These are phyloP conservation scores for Phlegmacium glaucopus DNA, from an alignment of 768 basidiomycete genomes.

Conservation along the genomic window DNA sequence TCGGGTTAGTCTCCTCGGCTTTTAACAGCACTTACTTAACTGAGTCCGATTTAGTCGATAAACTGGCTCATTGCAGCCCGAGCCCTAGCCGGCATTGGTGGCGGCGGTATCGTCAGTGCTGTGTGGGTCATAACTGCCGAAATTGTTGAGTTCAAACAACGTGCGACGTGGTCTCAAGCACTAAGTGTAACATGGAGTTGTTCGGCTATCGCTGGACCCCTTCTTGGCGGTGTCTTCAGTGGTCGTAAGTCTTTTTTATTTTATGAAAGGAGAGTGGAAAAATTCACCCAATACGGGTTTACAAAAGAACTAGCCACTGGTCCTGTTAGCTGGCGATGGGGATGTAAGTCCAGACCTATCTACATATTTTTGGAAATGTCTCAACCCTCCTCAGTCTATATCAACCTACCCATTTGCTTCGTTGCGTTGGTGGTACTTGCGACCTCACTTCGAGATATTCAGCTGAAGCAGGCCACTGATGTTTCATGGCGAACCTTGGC, in stretches of 20 bases:
- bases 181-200: constrained; percentile 85
- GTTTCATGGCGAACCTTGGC: constrained; percentile 56
- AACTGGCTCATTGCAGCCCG: constrained; percentile 68
- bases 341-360: constrained; percentile 52
- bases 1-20: constrained; percentile 40
- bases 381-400: constrained; percentile 55
- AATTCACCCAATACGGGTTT: constrained; percentile 24
- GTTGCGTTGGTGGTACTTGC: constrained; percentile 54
- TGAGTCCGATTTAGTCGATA: constrained; percentile 37
- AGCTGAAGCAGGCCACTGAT: constrained; percentile 39
- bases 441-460: constrained; percentile 57
- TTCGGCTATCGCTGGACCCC: constrained; percentile 79
- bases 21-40: constrained; percentile 12
- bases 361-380: constrained; percentile 3
- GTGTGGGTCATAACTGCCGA: constrained; percentile 89
- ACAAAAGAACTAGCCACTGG: constrained; percentile 17
- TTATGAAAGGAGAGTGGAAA: neutral
- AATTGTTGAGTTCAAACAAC: constrained; percentile 65
- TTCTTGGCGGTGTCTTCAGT: constrained; percentile 82
- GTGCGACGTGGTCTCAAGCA: constrained; percentile 84
- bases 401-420: constrained; percentile 76
- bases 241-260: constrained; percentile 36
- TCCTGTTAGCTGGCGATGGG: constrained; percentile 75
- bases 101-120: constrained; percentile 80
- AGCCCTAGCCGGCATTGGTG: constrained; percentile 72